phyloP scores from a whole-genome alignment of 176 grass and related monocot genomes.

The Triticum turgidum region DNA sequence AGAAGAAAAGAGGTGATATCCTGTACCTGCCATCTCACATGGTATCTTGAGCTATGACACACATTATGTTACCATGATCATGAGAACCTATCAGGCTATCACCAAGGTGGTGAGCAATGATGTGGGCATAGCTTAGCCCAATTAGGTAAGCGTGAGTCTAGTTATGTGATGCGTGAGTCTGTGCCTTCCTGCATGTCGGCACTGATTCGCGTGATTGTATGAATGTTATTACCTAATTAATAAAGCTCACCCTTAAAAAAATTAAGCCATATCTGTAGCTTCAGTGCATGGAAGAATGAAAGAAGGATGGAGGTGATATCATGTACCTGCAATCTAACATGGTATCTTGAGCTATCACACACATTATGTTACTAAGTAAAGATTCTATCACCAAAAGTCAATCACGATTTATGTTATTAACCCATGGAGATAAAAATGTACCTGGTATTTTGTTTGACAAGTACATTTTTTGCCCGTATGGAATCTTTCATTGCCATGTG shows the following conservation, averaged over 20 bases:
- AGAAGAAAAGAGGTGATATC: background rate
- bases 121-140: too few relatives aligned
- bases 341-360: background rate
- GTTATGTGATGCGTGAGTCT: too few relatives aligned
- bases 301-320: background rate
- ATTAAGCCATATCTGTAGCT: background rate
- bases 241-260: background rate
- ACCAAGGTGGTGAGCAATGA: too few relatives aligned
- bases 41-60: background rate
- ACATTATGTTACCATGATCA: background rate
- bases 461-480: background rate
- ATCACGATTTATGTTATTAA: constrained; percentile 12
- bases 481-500: constrained; percentile 7
- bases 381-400: background rate
- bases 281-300: background rate
- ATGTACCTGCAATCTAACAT: constrained; percentile 5
- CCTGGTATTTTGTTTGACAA: background rate
- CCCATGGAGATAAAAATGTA: background rate
- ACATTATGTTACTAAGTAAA: background rate
- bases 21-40: constrained; percentile 9
- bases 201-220: too few relatives aligned
- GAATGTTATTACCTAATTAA: too few relatives aligned
- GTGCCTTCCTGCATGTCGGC: too few relatives aligned
- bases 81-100: background rate
- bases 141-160: too few relatives aligned